Evolutionary conservation across 2,329 filamentous ascomycete genomes (phyloP).

Genomic region (Colletotrichum liriopes): DNA sequence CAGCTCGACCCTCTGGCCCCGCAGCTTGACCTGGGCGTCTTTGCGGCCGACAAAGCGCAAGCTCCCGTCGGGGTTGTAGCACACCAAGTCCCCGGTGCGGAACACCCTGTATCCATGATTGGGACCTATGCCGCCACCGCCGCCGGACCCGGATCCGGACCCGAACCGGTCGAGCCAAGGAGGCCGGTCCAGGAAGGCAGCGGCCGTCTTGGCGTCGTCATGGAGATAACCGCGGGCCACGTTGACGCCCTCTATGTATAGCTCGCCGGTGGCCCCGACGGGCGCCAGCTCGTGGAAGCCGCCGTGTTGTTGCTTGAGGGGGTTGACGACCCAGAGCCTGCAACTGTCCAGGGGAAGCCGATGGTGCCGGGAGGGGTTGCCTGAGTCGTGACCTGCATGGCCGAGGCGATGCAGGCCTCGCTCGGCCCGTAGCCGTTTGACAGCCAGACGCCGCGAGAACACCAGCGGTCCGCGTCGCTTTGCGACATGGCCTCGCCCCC

Average conservation of each 20-base stretch:
- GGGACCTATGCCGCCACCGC: not conserved
- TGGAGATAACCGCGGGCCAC: slow-evolving; percentile 12
- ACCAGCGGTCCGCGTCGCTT: slow-evolving; percentile 44
- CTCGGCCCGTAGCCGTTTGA: slow-evolving; percentile 48
- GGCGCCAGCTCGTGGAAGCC: slow-evolving; percentile 3
- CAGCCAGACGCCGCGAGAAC: slow-evolving; percentile 45
- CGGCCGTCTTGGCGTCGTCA: not conserved
- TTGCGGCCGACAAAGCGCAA: slow-evolving; percentile 53
- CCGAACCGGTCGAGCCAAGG: not conserved
- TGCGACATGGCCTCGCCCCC: slow-evolving; percentile 47
- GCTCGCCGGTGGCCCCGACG: not conserved
- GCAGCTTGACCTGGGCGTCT: slow-evolving; percentile 44
- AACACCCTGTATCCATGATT: slow-evolving; percentile 52
- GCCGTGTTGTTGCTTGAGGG: not conserved
- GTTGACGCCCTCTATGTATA: not conserved
- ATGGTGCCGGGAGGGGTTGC: slow-evolving; percentile 21
- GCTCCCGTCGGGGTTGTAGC: slow-evolving; percentile 57
- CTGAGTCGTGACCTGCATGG: slow-evolving; percentile 48
- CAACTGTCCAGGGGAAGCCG: slow-evolving; percentile 47
- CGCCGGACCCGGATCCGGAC: not conserved
- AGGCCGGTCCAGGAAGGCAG: slow-evolving; percentile 6
- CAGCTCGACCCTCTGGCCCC: slow-evolving; percentile 19
- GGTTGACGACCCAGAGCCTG: slow-evolving; percentile 41
- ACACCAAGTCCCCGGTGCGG: slow-evolving; percentile 65
- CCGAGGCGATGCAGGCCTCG: slow-evolving; percentile 62